phyloP scores from a whole-genome alignment of 169 alveolate species.

The Theileria orientalis region DNA sequence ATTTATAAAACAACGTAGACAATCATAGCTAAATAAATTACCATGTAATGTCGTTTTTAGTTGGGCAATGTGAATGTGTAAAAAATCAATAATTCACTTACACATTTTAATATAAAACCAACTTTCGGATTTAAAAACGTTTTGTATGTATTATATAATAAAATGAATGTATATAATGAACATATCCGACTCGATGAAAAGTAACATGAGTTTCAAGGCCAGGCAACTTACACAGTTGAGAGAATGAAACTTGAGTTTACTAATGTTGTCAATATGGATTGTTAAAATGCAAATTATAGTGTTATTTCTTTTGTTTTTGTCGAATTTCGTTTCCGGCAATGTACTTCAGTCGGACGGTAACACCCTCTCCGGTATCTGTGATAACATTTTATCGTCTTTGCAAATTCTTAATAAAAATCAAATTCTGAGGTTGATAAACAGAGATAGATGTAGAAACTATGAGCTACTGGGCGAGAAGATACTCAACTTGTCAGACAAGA shows the following conservation, averaged over 20 bases:
- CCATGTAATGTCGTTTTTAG: background rate
- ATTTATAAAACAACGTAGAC: background rate
- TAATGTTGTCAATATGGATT: background rate
- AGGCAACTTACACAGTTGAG: background rate
- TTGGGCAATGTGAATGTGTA: slow-evolving; percentile 2
- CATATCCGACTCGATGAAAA: no score
- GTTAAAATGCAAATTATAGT: slow-evolving; percentile 4
- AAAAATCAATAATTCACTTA: slow-evolving; percentile 1
- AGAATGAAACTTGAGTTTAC: background rate
- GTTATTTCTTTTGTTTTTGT: background rate
- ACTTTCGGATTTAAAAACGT: background rate
- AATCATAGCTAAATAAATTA: background rate
- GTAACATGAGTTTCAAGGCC: no score
- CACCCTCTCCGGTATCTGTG: slow-evolving; percentile 49
- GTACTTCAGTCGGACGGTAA: slow-evolving; percentile 46
- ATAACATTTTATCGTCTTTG: slow-evolving; percentile 31
- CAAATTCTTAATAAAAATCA: slow-evolving; percentile 28
- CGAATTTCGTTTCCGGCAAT: background rate
- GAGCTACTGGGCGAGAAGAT: slow-evolving; percentile 53
- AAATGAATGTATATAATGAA: background rate
- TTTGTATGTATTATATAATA: background rate
- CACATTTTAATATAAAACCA: slow-evolving; percentile 16
- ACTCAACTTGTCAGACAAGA: slow-evolving; percentile 20
- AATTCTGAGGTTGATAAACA: slow-evolving; percentile 43
- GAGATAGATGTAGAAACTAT: slow-evolving; percentile 33